A percentile compares a stretch with the other conserved stretches of the same genome.
phyloP scores from a whole-genome alignment of 225 moss, liverwort and hornwort genomes.

The Bryum argenteum region DNA sequence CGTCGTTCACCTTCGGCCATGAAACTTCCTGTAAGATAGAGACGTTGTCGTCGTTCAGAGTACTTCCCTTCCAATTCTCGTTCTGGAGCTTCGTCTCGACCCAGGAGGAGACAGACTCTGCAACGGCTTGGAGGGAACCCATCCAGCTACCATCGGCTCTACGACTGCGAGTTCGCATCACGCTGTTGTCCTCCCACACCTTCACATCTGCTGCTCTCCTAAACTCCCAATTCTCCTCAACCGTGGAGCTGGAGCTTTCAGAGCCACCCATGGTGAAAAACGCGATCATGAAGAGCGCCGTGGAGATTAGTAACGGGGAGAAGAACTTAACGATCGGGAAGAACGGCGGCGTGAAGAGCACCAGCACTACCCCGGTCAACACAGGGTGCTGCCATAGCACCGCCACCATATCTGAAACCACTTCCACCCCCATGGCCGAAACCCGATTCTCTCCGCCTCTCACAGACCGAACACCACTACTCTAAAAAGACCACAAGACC shows the following conservation, averaged over 20 bases:
- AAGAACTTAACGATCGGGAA: constrained; percentile 79
- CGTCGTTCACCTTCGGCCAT: neutral
- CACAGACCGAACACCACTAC: neutral
- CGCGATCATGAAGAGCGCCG: constrained; percentile 74
- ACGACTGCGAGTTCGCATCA: constrained; percentile 32
- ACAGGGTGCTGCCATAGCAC: constrained; percentile 76
- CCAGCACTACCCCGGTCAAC: constrained; percentile 53
- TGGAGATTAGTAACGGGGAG: constrained; percentile 87
- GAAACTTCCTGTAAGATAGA: constrained; percentile 51
- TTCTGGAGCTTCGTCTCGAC: constrained; percentile 55
- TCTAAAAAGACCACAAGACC: neutral
- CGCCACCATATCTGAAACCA: constrained; percentile 46
- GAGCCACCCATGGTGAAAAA: constrained; percentile 66
- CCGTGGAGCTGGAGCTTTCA: neutral
- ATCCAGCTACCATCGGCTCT: constrained; percentile 58
- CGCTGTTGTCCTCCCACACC: constrained; percentile 44
- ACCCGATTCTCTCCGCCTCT: neutral
- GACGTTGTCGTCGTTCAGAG: constrained; percentile 54
- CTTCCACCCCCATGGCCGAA: constrained; percentile 56
- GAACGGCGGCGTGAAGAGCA: constrained; percentile 81
- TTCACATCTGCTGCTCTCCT: constrained; percentile 52
- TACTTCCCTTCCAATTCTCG: constrained; percentile 44
- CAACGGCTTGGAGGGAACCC: constrained; percentile 48
- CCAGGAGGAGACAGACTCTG: constrained; percentile 57
- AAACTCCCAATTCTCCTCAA: constrained; percentile 41